These are phyloP conservation scores for Plasmodium ovale DNA, from an alignment of 169 alveolate genomes.

Conservation along the genomic window DNA sequence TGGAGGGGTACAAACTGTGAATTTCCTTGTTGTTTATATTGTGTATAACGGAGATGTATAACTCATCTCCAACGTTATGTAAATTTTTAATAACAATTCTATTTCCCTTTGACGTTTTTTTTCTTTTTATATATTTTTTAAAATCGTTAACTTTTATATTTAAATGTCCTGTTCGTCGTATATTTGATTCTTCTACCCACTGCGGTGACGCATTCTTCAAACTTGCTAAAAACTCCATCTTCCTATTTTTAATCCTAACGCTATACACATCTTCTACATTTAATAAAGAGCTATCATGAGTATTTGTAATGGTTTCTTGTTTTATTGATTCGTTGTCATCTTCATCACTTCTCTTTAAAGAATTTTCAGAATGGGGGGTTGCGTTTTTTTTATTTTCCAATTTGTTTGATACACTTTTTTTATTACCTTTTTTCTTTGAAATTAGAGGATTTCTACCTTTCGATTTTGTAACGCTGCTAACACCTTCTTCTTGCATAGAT, in stretches of 20 bases:
- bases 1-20: constrained; percentile 73
- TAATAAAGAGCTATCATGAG: constrained; percentile 33
- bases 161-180: constrained; percentile 67
- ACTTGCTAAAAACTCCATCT: constrained; percentile 74
- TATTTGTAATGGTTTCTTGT: constrained; percentile 14
- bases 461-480: constrained; percentile 6
- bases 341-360: constrained; percentile 48
- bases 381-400: constrained; percentile 35
- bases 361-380: constrained; percentile 25
- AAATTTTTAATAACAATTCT: constrained; percentile 67
- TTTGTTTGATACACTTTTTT: constrained; percentile 23
- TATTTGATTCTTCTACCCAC: constrained; percentile 72
- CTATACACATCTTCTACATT: constrained; percentile 75
- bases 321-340: constrained; percentile 54
- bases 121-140: constrained; percentile 59
- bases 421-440: constrained; percentile 22
- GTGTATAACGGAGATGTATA: constrained; percentile 74
- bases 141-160: constrained; percentile 73
- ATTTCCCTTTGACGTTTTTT: constrained; percentile 51
- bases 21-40: constrained; percentile 65
- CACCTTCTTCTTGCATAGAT: constrained; percentile 35
- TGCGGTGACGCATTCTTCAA: constrained; percentile 67
- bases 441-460: constrained; percentile 43
- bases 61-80: constrained; percentile 70
- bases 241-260: constrained; percentile 59